These are phyloP conservation scores for Alternaria alternata DNA, from an alignment of 2,329 filamentous ascomycete genomes.

Conservation along the genomic window DNA sequence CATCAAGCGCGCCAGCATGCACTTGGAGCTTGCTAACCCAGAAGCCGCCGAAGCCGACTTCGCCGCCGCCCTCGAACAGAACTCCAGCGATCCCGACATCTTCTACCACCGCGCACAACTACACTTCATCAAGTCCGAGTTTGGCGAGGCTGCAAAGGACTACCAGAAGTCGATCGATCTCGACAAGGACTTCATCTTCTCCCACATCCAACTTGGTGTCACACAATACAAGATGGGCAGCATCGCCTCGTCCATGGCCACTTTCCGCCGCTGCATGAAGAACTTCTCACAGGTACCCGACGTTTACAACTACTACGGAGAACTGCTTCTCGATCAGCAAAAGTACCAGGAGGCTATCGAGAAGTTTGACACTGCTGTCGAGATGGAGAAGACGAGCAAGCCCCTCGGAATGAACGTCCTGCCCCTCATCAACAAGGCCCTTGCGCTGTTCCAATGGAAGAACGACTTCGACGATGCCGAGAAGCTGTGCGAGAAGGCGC, in stretches of 20 bases:
- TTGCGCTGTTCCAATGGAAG: conserved; percentile 98
- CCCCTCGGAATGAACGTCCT: conserved; percentile 97
- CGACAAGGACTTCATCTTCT: conserved; percentile 97
- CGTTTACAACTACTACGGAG: conserved; percentile 99
- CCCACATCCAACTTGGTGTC: conserved; percentile 97
- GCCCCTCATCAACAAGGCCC: conserved; percentile 96
- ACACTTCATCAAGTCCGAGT: conserved; percentile 96
- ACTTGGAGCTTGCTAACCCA: conserved; percentile 87
- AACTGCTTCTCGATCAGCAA: conserved; percentile 94
- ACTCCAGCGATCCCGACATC: conserved; percentile 91
- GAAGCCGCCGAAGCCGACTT: conserved; percentile 91
- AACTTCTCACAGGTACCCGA: conserved; percentile 97
- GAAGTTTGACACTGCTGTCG: conserved; percentile 98
- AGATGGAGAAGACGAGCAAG: conserved; percentile 96
- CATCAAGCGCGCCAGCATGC: conserved; percentile 98
- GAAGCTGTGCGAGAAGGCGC: conserved; percentile 94
- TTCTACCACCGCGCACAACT: conserved; percentile 99
- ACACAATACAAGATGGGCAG: conserved; percentile 99
- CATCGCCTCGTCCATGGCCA: conserved; percentile 97
- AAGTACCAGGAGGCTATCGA: conserved; percentile 95
- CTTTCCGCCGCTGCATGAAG: conserved; percentile 96
- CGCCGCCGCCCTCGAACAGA: conserved; percentile 81
- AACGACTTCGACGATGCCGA: conserved; percentile 94
- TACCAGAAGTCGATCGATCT: conserved; percentile 99
- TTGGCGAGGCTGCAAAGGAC: conserved; percentile 92